Base-by-base conservation (phyloP, 345 rosid genomes). In the Raphanus sativus region DNA sequence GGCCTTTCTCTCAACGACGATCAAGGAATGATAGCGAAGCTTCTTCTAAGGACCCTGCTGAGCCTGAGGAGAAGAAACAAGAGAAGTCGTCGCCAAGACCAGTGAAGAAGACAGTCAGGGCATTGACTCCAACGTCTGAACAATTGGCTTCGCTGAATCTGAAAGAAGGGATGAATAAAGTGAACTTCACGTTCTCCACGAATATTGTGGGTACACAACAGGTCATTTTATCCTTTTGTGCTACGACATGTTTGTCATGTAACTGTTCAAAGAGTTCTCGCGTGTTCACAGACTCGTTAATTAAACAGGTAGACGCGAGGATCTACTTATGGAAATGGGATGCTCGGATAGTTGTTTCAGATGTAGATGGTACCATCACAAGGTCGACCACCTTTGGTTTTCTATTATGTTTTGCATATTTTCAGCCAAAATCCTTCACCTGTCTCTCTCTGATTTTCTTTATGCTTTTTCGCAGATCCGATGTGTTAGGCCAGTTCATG, bases 281-380 rank as follows among this genome's bases (percentile, higher is more conserved):
- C 56, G 21, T 83, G 45, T 55, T 56, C 45, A 55, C 24, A 26
- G 32, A 45, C 34, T 80, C 73, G 0, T 60, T 69, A 56, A 40
- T 58, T 73, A 10, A 73, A 70, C 86, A 95, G 99, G 98, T 95
- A 70, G 96, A 95, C 59, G 97, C 98, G 2, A 87, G 94, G 74
- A 92, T 95, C 42, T 92, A 83, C 86, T 83, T 89, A 79, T 95
- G 99, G 99, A 95, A 91, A 81, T 95, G 98, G 98, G 88, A 91
- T 83, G 77, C 90, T 69, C 93, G 87, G 28, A 85, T 95, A 64
- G 97, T 95, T 66, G 86, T 95, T 79, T 95, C 99, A 26, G 99
- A 95, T 87, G 99, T 95, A 64, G 99, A 95, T 80, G 99, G 99
- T 79, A 95, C 99, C 56, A 95, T 95, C 70, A 95, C 99, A 69